Evolutionary conservation across 2,329 filamentous ascomycete species (phyloP).

Genomic region (Penicillium sp.): DNA sequence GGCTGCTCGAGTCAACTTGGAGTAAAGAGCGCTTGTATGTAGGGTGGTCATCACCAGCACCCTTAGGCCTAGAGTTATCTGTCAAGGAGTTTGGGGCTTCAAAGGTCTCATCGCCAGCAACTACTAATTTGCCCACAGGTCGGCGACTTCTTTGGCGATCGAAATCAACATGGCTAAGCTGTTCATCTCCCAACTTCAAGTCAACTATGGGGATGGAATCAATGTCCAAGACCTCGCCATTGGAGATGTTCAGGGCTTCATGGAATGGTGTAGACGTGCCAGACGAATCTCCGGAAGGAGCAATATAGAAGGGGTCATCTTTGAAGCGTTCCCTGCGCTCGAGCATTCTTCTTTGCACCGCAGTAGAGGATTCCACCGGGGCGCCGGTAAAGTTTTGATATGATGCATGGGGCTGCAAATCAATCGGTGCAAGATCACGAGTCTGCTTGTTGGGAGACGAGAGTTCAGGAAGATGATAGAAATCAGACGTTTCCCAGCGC

Average conservation of each 20-base stretch:
- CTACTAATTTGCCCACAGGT: conserved; percentile 59
- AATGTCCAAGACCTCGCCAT: conserved; percentile 78
- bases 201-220: conserved; percentile 97
- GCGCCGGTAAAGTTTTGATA: conserved; percentile 35
- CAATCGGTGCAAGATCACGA: conserved; percentile 20
- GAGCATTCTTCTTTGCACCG: conserved; percentile 68
- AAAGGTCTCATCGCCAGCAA: conserved; percentile 72
- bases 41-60: conserved; percentile 19
- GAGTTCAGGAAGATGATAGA: conserved; percentile 39
- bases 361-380: conserved; percentile 67
- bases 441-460: conserved; percentile 17
- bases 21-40: conserved; percentile 65
- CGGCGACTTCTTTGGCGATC: conserved; percentile 33
- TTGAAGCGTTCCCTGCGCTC: conserved; percentile 79
- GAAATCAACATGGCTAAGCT: conserved; percentile 11
- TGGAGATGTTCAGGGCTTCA: conserved; percentile 68
- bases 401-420: conserved; percentile 28
- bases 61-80: conserved; percentile 42
- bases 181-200: conserved; percentile 67
- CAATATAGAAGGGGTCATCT: conserved; percentile 96
- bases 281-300: conserved; percentile 51
- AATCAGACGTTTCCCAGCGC: conserved; percentile 24
- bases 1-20: conserved; percentile 80
- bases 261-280: conserved; percentile 74
- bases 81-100: conserved; percentile 42